phyloP scores from a whole-genome alignment of 2,329 filamentous ascomycete genomes.

The Ophiocordyceps camponoti-floridani region DNA sequence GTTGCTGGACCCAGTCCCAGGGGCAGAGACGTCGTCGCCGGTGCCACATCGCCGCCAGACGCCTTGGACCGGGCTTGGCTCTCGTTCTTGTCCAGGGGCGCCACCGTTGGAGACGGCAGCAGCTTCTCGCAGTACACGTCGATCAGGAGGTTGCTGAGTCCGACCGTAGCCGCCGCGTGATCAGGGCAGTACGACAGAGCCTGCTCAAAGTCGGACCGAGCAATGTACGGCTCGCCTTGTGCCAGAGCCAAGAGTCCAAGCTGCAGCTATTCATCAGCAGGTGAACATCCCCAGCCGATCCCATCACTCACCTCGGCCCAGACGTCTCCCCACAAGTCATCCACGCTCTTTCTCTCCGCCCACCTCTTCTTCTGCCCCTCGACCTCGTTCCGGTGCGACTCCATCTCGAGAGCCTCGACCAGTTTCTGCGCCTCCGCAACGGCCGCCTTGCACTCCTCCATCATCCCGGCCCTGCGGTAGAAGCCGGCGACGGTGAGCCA shows the following conservation, averaged over 20 bases:
- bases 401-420: slow-evolving; percentile 50
- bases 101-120: slow-evolving; percentile 37
- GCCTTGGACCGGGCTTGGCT: no score
- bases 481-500: slow-evolving; percentile 85
- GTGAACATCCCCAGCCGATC: background rate
- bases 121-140: slow-evolving; percentile 63
- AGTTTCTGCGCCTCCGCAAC: slow-evolving; percentile 68
- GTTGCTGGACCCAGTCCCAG: background rate
- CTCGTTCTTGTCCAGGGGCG: slow-evolving; percentile 8
- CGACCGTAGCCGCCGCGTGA: slow-evolving; percentile 64
- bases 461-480: slow-evolving; percentile 66
- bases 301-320: slow-evolving; percentile 52
- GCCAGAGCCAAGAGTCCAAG: slow-evolving; percentile 49
- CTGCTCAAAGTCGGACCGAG: slow-evolving; percentile 63
- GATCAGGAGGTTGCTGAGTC: slow-evolving; percentile 67
- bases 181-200: slow-evolving; percentile 65
- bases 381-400: slow-evolving; percentile 43
- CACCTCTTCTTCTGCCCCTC: slow-evolving; percentile 50
- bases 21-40: background rate
- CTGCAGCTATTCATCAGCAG: slow-evolving; percentile 20
- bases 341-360: slow-evolving; percentile 65
- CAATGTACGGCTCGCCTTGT: slow-evolving; percentile 44
- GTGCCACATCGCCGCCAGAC: background rate
- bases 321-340: slow-evolving; percentile 72
- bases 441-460: slow-evolving; percentile 64